phyloP scores from a whole-genome alignment of 305 asterid species.

The Fraxinus baroniana region DNA sequence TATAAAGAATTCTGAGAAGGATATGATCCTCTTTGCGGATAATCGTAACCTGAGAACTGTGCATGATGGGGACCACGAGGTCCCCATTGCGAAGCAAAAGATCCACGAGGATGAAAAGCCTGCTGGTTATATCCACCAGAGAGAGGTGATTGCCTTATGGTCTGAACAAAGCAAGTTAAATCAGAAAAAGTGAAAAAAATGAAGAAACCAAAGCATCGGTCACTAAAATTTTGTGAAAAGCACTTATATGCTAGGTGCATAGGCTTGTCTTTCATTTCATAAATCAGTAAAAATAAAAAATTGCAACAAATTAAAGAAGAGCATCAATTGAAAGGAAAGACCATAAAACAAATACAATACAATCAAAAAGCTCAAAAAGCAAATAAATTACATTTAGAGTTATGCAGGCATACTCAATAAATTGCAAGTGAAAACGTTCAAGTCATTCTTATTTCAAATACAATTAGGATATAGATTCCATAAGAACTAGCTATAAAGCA shows the following conservation, averaged over 20 bases:
- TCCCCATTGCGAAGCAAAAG: conserved; percentile 82
- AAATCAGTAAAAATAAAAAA: not conserved
- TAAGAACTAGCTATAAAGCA: not conserved
- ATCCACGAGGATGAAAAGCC: conserved; percentile 79
- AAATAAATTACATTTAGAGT: not conserved
- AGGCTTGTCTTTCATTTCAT: not conserved
- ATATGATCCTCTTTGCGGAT: conserved; percentile 74
- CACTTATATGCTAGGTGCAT: conserved; percentile 10
- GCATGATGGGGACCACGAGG: conserved; percentile 67
- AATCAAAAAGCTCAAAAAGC: not conserved
- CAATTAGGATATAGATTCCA: not conserved
- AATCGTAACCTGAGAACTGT: conserved; percentile 66
- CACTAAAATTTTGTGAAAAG: not conserved
- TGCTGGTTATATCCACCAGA: conserved; percentile 80
- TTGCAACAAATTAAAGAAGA: not conserved
- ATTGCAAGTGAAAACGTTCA: not conserved
- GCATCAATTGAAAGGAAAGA: conserved; percentile 1
- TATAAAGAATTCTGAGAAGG: conserved; percentile 74
- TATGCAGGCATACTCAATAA: conserved; percentile 8
- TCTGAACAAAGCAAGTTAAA: conserved; percentile 37
- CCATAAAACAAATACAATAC: not conserved
- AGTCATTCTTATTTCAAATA: conserved; percentile 4
- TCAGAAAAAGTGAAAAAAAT: conserved; percentile 10
- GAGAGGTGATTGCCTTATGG: conserved; percentile 63
- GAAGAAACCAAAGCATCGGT: not conserved